Evolutionary conservation across 352 stramenopile genomes (phyloP).

Genomic region (Peronosclerospora sorghi): DNA sequence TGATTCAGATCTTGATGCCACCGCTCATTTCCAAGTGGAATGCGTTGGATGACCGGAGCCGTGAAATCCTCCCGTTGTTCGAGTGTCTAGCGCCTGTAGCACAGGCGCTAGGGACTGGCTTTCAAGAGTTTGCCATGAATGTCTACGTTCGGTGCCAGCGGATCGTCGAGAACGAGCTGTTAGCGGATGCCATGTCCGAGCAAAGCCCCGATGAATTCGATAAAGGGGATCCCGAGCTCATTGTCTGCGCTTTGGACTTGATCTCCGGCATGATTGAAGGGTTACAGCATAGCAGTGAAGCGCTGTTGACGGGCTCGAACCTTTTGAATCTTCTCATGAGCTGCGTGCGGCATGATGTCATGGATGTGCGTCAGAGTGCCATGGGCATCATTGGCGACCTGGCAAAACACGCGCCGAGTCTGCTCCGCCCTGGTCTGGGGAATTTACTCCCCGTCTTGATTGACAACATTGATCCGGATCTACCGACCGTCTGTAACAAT

Average conservation of each 20-base stretch:
- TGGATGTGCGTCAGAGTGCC: conserved; percentile 83
- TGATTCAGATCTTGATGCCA: conserved; percentile 90
- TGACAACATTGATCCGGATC: conserved; percentile 80
- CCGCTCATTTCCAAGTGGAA: conserved; percentile 91
- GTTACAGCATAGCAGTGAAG: conserved; percentile 60
- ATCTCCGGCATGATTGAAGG: conserved; percentile 86
- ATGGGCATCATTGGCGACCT: conserved; percentile 86
- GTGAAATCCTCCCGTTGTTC: conserved; percentile 79
- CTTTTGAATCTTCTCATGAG: conserved; percentile 82
- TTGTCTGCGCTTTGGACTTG: conserved; percentile 83
- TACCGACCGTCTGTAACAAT: conserved; percentile 88
- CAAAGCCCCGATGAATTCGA: conserved; percentile 73
- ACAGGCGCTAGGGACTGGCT: conserved; percentile 71
- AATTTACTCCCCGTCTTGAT: conserved; percentile 79
- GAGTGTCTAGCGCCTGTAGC: conserved; percentile 84
- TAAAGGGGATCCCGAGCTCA: conserved; percentile 81
- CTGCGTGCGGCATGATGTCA: conserved; percentile 76
- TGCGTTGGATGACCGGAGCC: conserved; percentile 55
- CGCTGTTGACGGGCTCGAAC: conserved; percentile 71
- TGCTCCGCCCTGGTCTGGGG: conserved; percentile 60
- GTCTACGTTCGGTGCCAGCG: conserved; percentile 73
- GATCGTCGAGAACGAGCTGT: conserved; percentile 76
- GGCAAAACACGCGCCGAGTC: conserved; percentile 68
- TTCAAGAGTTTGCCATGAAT: conserved; percentile 81
- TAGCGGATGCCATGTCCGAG: conserved; percentile 71